phyloP scores from a whole-genome alignment of 2,329 filamentous ascomycete species.

The Botrytis elliptica region DNA sequence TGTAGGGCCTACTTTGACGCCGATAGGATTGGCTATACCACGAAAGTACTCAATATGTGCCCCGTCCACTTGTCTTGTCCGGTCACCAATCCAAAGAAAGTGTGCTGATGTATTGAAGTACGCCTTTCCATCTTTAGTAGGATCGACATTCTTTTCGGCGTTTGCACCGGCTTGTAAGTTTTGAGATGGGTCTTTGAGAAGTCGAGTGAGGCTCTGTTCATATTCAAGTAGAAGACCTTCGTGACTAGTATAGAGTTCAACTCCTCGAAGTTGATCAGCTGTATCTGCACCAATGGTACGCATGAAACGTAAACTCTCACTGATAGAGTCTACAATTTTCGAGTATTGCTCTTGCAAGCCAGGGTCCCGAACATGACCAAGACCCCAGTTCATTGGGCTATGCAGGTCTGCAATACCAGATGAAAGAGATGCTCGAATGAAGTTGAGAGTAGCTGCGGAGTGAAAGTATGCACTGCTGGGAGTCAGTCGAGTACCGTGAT shows the following conservation, averaged over 20 bases:
- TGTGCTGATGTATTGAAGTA: conserved; percentile 96
- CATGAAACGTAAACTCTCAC: conserved; percentile 91
- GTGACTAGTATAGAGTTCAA: conserved; percentile 93
- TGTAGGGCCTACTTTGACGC: conserved; percentile 90
- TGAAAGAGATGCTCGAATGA: conserved; percentile 76
- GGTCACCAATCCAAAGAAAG: conserved; percentile 98
- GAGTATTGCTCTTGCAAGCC: conserved; percentile 83
- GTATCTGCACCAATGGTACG: conserved; percentile 88
- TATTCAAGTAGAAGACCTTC: conserved; percentile 94
- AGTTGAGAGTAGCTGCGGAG: conserved; percentile 92
- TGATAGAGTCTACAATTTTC: conserved; percentile 79
- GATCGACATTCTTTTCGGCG: neutral
- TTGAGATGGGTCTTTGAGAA: conserved; percentile 61
- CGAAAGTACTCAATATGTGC: conserved; percentile 98
- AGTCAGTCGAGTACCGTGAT: conserved; percentile 17
- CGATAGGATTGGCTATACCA: conserved; percentile 92
- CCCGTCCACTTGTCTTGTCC: conserved; percentile 88
- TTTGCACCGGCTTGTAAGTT: neutral
- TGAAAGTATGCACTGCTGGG: conserved; percentile 79
- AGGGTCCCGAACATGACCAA: conserved; percentile 86
- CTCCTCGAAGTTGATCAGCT: conserved; percentile 79
- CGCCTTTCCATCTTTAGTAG: conserved; percentile 44
- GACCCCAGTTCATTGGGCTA: conserved; percentile 88
- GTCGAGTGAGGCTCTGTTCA: conserved; percentile 81
- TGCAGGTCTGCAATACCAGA: conserved; percentile 93